phyloP scores from a whole-genome alignment of 306 rosid species.

The Lathyrus oleraceus region DNA sequence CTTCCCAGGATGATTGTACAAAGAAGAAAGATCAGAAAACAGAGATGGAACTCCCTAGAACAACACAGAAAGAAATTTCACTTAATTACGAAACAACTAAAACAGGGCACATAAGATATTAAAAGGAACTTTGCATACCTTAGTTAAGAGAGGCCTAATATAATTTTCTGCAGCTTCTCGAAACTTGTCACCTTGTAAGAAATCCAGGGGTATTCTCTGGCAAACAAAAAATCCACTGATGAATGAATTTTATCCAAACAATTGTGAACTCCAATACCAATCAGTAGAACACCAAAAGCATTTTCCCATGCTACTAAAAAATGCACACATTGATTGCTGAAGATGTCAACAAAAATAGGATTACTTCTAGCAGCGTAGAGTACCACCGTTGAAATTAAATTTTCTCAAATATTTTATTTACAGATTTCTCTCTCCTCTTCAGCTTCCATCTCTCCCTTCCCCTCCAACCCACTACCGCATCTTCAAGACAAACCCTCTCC shows the following conservation, averaged over 20 bases:
- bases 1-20: conserved; percentile 93
- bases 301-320: conserved; percentile 1
- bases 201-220: conserved; percentile 98
- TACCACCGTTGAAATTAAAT: not conserved
- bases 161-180: conserved; percentile 87
- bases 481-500: not conserved
- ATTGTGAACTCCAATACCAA: not conserved
- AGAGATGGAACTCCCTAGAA: conserved; percentile 96
- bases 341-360: conserved; percentile 19
- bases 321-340: conserved; percentile 1
- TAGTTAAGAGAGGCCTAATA: conserved; percentile 87
- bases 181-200: conserved; percentile 79
- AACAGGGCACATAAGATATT: conserved; percentile 13
- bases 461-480: not conserved
- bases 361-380: conserved; percentile 2
- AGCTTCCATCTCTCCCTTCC: not conserved
- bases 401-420: not conserved
- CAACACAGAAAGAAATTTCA: conserved; percentile 36
- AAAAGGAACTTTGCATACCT: conserved; percentile 52
- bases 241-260: conserved; percentile 19
- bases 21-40: conserved; percentile 91
- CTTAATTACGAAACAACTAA: conserved; percentile 29
- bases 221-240: conserved; percentile 29
- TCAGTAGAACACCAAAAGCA: not conserved
- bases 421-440: not conserved